Base-by-base conservation (phyloP, 441 rosid species). In the Populus hybrid region DNA sequence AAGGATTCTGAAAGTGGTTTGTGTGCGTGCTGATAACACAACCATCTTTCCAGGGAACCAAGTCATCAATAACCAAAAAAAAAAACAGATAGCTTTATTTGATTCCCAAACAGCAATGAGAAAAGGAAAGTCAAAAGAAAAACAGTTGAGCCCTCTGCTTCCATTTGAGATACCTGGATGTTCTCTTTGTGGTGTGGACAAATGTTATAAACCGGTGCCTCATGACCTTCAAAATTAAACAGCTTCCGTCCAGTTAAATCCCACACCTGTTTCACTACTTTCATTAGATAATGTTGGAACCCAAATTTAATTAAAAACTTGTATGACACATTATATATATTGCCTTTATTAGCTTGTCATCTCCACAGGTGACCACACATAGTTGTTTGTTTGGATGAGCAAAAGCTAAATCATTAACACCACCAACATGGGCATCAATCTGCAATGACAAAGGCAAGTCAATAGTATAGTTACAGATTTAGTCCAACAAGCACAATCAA, bases 301-400 rank as follows among this genome's bases (percentile, higher is more conserved):
- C 73, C 73, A 32, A 59, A 66, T 21, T 64, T 70, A 72, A 71
- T 36, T 64, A 30, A 66, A 75, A 30, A 66, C 18, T 61, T 18
- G 18, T 24, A 24, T 12, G 8, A 10, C 78, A 66, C 69, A 30
- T 80, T 78, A 73, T 16, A 30, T 69, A n/a, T 70, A 82, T 81
- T 69, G 91, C 99, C 95, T 93, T 95, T 82, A 95, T 90, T 76
- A 89, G 81, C 82, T 89, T 93, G 80, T 95, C 99, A 76, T 93
- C 96, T 85, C 97, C 98, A 84, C 99, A 95, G 34, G 97, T 93
- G 75, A 95, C 94, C 30, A 95, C 88, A 78, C 97, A 93, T 26
- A 86, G 79, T 79, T 90, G 94, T 81, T 89, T 90, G 90, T 87
- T 92, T 78, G 93, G 96, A 84, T 85, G 85, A 80, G 97, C 93